These are phyloP conservation scores for Mangifera indica DNA, from an alignment of 345 rosid genomes.

Conservation along the genomic window DNA sequence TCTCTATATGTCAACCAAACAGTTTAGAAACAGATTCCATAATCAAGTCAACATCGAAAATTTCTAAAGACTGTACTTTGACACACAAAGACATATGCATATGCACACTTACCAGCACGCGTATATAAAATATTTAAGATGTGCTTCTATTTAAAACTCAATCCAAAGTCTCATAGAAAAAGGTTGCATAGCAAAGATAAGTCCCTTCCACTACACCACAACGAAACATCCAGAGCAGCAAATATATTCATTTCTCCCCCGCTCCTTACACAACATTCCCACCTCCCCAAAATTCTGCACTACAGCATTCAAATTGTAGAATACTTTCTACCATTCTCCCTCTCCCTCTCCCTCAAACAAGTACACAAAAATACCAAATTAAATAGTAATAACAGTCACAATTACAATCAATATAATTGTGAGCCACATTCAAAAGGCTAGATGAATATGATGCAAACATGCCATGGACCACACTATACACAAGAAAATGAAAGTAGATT, in stretches of 20 bases:
- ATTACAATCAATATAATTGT: too few species aligned
- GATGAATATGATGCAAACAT: too few species aligned
- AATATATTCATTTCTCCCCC: background rate
- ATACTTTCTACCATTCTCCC: background rate
- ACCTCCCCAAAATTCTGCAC: background rate
- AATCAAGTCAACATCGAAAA: slow-evolving; percentile 2
- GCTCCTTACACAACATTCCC: background rate
- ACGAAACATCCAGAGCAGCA: background rate
- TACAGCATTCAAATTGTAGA: too few species aligned
- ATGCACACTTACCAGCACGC: too few species aligned
- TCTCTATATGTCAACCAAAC: background rate
- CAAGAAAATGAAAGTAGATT: background rate
- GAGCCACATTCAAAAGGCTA: too few species aligned
- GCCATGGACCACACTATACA: too few species aligned
- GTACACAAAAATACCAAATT: background rate
- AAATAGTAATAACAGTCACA: background rate
- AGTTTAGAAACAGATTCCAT: background rate
- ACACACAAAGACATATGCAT: background rate
- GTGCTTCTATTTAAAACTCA: too few species aligned
- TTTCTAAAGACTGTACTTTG: background rate
- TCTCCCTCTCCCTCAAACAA: background rate
- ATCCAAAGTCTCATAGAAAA: background rate
- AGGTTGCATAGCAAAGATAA: background rate
- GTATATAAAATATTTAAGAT: too few species aligned
- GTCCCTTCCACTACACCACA: background rate